Percentiles rank a stretch among this genome's conserved stretches.
Evolutionary conservation across 805 yeast species (phyloP).

Genomic region (Kodamaea laetipori): DNA sequence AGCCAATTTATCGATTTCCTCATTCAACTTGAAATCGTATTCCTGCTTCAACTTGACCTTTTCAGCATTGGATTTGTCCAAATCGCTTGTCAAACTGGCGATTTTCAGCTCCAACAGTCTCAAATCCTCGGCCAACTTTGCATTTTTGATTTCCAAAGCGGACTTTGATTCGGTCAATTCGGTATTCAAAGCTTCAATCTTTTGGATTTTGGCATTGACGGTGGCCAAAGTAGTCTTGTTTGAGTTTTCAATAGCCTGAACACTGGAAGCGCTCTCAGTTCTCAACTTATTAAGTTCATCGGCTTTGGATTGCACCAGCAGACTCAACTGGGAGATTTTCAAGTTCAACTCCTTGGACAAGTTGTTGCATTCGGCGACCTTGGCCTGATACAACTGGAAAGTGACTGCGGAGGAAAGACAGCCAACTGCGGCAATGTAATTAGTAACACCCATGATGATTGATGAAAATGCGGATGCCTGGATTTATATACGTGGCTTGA

Average conservation of each 20-base stretch:
- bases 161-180: constrained; percentile 8
- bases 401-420: constrained; percentile 22
- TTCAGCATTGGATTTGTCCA: constrained; percentile 11
- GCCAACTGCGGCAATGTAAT: constrained; percentile 23
- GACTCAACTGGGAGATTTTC: constrained; percentile 13
- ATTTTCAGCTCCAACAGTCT: background rate
- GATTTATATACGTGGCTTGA: constrained; percentile 2
- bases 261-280: constrained; percentile 2
- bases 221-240: constrained; percentile 13
- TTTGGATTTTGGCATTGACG: constrained; percentile 8
- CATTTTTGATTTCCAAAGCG: constrained; percentile 10
- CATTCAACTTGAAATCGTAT: constrained; percentile 27
- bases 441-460: constrained; percentile 17
- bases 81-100: constrained; percentile 6
- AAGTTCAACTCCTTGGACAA: constrained; percentile 14
- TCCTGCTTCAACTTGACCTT: constrained; percentile 16
- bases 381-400: constrained; percentile 23
- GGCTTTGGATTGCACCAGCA: constrained; percentile 11
- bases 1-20: constrained; percentile 25
- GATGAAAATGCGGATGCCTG: background rate
- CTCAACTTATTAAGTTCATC: constrained; percentile 13
- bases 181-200: constrained; percentile 8
- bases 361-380: constrained; percentile 18
- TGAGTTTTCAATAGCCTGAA: constrained; percentile 11
- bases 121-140: constrained; percentile 1